Percentiles rank a stretch among this genome's conserved stretches.
phyloP scores from a whole-genome alignment of 257 asterid species.

The Solanum sparsipilum region DNA sequence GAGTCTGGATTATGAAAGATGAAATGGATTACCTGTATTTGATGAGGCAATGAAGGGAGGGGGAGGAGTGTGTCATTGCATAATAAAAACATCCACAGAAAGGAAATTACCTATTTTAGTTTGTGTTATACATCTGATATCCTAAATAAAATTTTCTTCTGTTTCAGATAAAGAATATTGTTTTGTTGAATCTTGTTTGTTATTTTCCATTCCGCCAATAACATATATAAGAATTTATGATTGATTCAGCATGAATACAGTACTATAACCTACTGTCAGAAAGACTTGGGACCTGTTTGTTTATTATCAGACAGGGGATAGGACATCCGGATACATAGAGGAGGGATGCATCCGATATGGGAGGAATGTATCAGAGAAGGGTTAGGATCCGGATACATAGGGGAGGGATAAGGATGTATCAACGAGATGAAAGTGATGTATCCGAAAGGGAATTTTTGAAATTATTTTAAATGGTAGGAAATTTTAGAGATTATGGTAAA shows the following conservation, averaged over 20 bases:
- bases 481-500: neutral
- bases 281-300: neutral
- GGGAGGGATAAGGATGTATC: neutral
- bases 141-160: neutral
- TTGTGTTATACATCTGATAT: neutral
- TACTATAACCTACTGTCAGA: neutral
- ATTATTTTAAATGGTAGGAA: neutral
- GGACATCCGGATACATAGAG: neutral
- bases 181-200: neutral
- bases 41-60: neutral
- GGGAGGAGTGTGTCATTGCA: neutral
- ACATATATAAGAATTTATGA: neutral
- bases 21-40: neutral
- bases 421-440: neutral
- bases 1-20: neutral
- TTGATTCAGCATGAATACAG: neutral
- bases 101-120: neutral
- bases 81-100: neutral
- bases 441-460: neutral
- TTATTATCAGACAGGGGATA: neutral
- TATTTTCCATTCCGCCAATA: neutral
- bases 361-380: neutral
- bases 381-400: neutral
- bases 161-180: neutral
- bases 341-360: too few relatives aligned